Percentiles rank a stretch among this genome's conserved stretches.
Evolutionary conservation across 179 eudicot genomes (phyloP).

Genomic region (Corrigiola litoralis): DNA sequence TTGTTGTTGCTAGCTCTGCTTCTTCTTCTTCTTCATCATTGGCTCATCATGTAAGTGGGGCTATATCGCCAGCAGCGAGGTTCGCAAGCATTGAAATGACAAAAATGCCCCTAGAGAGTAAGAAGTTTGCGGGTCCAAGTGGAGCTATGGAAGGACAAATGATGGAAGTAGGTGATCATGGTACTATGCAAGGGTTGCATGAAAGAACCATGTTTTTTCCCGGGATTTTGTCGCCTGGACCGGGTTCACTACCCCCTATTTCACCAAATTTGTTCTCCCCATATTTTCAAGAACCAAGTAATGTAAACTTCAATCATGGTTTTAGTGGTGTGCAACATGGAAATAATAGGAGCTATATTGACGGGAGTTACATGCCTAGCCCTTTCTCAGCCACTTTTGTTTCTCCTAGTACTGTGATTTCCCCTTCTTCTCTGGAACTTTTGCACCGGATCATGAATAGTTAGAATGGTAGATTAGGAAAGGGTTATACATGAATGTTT

Average conservation of each 20-base stretch:
- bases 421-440: conserved; percentile 34
- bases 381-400: conserved; percentile 21
- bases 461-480: not conserved
- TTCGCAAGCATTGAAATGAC: conserved; percentile 52
- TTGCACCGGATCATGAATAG: conserved; percentile 24
- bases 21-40: not conserved
- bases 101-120: conserved; percentile 34
- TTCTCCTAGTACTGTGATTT: conserved; percentile 29
- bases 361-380: conserved; percentile 23
- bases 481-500: no score
- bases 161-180: not conserved
- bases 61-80: conserved; percentile 61
- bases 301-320: conserved; percentile 15
- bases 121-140: conserved; percentile 9
- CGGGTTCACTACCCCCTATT: conserved; percentile 54
- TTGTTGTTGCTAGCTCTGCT: not conserved
- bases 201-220: conserved; percentile 43
- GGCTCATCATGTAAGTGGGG: conserved; percentile 21
- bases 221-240: conserved; percentile 76
- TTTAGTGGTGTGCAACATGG: conserved; percentile 18
- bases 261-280: conserved; percentile 66
- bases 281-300: conserved; percentile 43
- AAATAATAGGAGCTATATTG: conserved; percentile 27
- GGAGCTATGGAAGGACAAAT: not conserved
- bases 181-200: conserved; percentile 20